A percentile compares a stretch with the other conserved stretches of the same genome.
These are phyloP conservation scores for Ceriops tagal DNA, from an alignment of 345 rosid species.

Conservation along the genomic window DNA sequence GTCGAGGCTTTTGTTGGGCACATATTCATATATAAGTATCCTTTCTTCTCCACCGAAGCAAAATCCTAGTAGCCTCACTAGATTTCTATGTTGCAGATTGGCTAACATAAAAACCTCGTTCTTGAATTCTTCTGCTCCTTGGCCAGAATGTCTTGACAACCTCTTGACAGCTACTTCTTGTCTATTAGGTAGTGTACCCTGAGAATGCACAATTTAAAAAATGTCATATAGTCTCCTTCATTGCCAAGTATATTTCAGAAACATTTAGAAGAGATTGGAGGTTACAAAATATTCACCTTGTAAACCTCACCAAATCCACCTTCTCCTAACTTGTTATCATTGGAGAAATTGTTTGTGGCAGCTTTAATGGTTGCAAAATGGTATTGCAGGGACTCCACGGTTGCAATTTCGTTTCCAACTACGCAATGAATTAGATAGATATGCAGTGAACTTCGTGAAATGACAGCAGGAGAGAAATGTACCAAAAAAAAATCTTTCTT, in stretches of 20 bases:
- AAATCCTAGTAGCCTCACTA: slow-evolving; percentile 42
- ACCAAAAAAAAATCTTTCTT: no score
- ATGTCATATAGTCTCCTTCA: no score
- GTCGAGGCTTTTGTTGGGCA: slow-evolving; percentile 48
- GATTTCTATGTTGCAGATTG: slow-evolving; percentile 51
- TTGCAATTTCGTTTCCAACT: slow-evolving; percentile 33
- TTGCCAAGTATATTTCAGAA: no score
- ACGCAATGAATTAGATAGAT: background rate
- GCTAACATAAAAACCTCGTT: slow-evolving; percentile 42
- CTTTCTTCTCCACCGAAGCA: slow-evolving; percentile 47
- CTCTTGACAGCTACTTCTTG: slow-evolving; percentile 47
- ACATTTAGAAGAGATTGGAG: no score
- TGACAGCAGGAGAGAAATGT: no score
- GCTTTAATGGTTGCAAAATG: slow-evolving; percentile 34
- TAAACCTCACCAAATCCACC: slow-evolving; percentile 77
- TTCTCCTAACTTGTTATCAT: slow-evolving; percentile 50
- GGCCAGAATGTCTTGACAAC: slow-evolving; percentile 33
- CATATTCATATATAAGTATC: slow-evolving; percentile 48
- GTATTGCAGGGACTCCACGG: slow-evolving; percentile 41
- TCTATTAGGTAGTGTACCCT: slow-evolving; percentile 44
- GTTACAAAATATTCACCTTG: slow-evolving; percentile 32
- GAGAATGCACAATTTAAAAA: background rate
- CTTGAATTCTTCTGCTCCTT: slow-evolving; percentile 46
- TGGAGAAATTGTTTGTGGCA: slow-evolving; percentile 51
- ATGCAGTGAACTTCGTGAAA: no score